Percentiles rank a stretch among this genome's conserved stretches.
phyloP scores from a whole-genome alignment of 2,329 filamentous ascomycete species.

The Xylariaceae sp. region DNA sequence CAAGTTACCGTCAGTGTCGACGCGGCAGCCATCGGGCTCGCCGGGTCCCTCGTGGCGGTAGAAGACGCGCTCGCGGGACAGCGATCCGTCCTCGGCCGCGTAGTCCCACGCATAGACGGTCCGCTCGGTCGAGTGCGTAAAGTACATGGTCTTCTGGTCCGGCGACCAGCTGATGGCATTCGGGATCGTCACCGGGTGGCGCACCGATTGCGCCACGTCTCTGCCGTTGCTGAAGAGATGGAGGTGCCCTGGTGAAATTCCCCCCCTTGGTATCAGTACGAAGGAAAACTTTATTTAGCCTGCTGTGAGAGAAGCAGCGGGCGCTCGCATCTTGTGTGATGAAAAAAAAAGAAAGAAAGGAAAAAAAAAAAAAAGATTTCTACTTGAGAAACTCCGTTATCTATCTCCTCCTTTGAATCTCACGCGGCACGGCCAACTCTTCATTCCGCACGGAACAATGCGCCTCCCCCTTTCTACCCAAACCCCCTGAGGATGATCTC shows the following conservation, averaged over 20 bases:
- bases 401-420: too few species aligned
- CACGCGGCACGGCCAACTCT: too few species aligned
- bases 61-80: constrained; percentile 65
- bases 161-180: constrained; percentile 80
- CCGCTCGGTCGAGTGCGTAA: constrained; percentile 69
- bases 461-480: too few species aligned
- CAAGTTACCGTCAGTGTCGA: constrained; percentile 78
- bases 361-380: too few species aligned
- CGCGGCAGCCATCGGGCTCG: constrained; percentile 76
- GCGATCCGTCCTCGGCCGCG: constrained; percentile 50
- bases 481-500: too few species aligned
- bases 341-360: too few species aligned
- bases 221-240: constrained; percentile 64
- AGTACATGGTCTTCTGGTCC: constrained; percentile 69
- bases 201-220: constrained; percentile 50
- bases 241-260: constrained; percentile 53
- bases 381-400: too few species aligned
- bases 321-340: too few species aligned
- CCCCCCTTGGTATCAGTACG: constrained; percentile 3
- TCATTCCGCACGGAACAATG: too few species aligned
- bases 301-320: too few species aligned
- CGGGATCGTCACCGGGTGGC: constrained; percentile 64
- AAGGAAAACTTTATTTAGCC: not conserved
- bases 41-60: constrained; percentile 62
- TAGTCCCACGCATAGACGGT: constrained; percentile 74